Percentiles rank a stretch among this genome's conserved stretches.
Evolutionary conservation across 2,329 filamentous ascomycete species (phyloP).

Genomic region (Fusarium hostae): DNA sequence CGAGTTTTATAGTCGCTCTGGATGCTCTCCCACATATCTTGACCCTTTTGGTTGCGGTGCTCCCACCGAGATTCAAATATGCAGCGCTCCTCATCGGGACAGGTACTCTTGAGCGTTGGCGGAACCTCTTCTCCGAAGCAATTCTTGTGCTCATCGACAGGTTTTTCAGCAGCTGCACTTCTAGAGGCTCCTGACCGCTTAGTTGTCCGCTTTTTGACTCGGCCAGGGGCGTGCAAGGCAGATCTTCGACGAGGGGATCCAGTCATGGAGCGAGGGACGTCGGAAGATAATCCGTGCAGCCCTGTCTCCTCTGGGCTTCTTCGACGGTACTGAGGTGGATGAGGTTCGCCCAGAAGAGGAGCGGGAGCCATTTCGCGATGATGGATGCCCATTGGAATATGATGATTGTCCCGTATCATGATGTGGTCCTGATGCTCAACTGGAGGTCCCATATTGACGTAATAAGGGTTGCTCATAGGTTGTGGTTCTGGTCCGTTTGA

Average conservation of each 20-base stretch:
- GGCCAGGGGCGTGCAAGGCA: conserved; percentile 29
- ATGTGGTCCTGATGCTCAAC: conserved; percentile 44
- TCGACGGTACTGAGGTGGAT: conserved; percentile 39
- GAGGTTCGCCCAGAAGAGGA: conserved; percentile 42
- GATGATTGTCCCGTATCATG: conserved; percentile 37
- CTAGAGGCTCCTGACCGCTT: conserved; percentile 32
- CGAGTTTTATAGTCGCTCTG: conserved; percentile 53
- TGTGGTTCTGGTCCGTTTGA: conserved; percentile 47
- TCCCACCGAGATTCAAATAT: conserved; percentile 62
- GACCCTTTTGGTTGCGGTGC: conserved; percentile 60
- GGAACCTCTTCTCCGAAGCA: conserved; percentile 49
- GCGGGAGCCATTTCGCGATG: conserved; percentile 40
- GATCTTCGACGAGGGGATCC: conserved; percentile 45
- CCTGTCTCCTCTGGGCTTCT: conserved; percentile 41
- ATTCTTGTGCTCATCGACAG: conserved; percentile 50
- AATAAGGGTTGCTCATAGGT: conserved; percentile 45
- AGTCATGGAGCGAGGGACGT: conserved; percentile 37
- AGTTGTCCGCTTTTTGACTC: conserved; percentile 45
- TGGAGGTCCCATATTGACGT: conserved; percentile 41
- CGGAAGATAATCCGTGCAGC: conserved; percentile 9
- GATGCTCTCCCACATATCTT: conserved; percentile 69
- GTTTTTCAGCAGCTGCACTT: conserved; percentile 30
- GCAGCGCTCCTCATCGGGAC: conserved; percentile 60
- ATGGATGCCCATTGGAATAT: conserved; percentile 42
- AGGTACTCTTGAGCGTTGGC: conserved; percentile 56